Evolutionary conservation across 2,329 filamentous ascomycete genomes (phyloP).

Genomic region (Aspergillus carbonarius): DNA sequence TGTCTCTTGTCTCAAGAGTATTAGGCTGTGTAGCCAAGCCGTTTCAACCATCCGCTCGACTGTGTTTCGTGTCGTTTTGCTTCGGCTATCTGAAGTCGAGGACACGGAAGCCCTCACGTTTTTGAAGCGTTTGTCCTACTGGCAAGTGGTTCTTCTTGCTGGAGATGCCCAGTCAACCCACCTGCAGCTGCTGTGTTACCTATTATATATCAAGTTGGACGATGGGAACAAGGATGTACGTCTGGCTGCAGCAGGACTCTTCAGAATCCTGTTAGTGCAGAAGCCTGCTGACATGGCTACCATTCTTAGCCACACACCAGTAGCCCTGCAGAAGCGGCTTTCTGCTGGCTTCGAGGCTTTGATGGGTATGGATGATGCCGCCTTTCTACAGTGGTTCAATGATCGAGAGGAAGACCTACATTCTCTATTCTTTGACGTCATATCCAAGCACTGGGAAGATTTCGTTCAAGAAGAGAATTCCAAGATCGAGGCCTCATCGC

Average conservation of each 20-base stretch:
- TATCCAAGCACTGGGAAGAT: slow-evolving; percentile 82
- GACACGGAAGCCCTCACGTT: slow-evolving; percentile 68
- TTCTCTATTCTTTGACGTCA: slow-evolving; percentile 73
- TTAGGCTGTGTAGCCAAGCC: slow-evolving; percentile 85
- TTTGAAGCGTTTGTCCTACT: slow-evolving; percentile 85
- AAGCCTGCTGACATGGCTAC: slow-evolving; percentile 78
- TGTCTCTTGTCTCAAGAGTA: slow-evolving; percentile 75
- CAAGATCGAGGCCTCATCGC: slow-evolving; percentile 73
- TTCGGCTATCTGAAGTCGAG: slow-evolving; percentile 81
- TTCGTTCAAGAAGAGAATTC: slow-evolving; percentile 82
- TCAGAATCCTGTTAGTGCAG: slow-evolving; percentile 90
- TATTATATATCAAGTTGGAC: slow-evolving; percentile 85
- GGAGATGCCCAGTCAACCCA: slow-evolving; percentile 78
- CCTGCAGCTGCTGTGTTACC: slow-evolving; percentile 83
- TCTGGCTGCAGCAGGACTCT: slow-evolving; percentile 74
- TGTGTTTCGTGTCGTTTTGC: slow-evolving; percentile 74
- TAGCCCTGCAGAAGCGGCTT: slow-evolving; percentile 68
- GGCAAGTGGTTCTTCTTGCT: slow-evolving; percentile 87
- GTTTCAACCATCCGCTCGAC: slow-evolving; percentile 72
- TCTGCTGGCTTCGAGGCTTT: slow-evolving; percentile 77
- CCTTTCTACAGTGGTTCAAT: slow-evolving; percentile 86
- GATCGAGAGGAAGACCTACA: slow-evolving; percentile 76
- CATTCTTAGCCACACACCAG: slow-evolving; percentile 70
- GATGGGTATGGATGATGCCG: slow-evolving; percentile 82
- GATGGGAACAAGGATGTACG: slow-evolving; percentile 68